Evolutionary conservation across 169 alveolate species (phyloP), one percentile per base, ranked within the genome.

Genomic region (Babesia sp.): DNA sequence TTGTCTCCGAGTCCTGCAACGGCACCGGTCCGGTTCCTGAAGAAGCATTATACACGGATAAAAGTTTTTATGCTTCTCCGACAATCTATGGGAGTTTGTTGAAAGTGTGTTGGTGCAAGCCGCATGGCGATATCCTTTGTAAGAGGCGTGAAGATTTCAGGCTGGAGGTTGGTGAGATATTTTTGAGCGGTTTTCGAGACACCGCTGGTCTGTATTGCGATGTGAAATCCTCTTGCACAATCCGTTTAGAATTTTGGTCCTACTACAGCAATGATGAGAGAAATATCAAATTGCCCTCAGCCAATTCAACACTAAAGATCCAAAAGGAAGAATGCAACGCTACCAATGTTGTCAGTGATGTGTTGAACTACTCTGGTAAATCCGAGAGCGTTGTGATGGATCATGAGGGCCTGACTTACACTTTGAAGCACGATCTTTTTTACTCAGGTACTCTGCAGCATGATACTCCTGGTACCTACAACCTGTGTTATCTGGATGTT

Each of bases 71-170:
- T 26, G 18, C 61, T 41, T 16, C 29, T 9, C n/a, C 70, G n/a
- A 29, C 11, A 3, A 14, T 70, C 2, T 34, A 8, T 20, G 20
- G 41, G 16, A 22, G 37, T 3, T 18, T 14, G 2, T 4, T n/a
- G 31, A 58, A 79, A 29, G 67, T 79, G 6, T 70, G 87, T 37
- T 79, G 87, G 87, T 79, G 87, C 46, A 44, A 22, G 69, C 39
- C 71, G 2, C 24, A 34, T 28, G 39, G 33, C 0, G 7, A 9
- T 12, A 14, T 6, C 28, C 33, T 12, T 4, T 79, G 87, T 31
- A 33, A 36, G n/a, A 45, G 29, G 18, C 22, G 31, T 16, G 83
- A 79, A 41, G 70, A 79, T 12, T 79, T 60, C 42, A 79, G 50
- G 20, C 22, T 36, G 3, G 63, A 36, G 22, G 36, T 71, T 7